A percentile compares a stretch with the other conserved stretches of the same genome.
phyloP scores from a whole-genome alignment of 352 stramenopile species.

The Aphanomyces stellatus region DNA sequence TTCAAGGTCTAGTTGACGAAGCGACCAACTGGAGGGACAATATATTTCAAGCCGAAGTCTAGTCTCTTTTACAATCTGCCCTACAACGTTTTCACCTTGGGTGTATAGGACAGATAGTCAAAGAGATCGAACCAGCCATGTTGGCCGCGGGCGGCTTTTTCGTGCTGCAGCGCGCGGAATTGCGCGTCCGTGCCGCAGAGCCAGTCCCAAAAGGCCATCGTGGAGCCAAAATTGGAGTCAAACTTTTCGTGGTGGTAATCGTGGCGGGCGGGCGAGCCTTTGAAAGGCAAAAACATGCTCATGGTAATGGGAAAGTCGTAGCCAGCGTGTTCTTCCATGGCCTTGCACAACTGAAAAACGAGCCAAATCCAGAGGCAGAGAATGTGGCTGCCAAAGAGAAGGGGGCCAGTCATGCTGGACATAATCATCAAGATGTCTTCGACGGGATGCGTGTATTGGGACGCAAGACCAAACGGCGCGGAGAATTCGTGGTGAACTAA shows the following conservation, averaged over 20 bases:
- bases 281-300: background rate
- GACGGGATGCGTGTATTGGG: conserved; percentile 15
- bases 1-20: background rate
- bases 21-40: too few relatives aligned
- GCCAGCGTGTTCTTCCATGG: conserved; percentile 16
- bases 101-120: background rate
- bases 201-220: conserved; percentile 14
- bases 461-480: conserved; percentile 14
- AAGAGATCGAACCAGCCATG: background rate
- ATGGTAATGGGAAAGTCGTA: conserved; percentile 9
- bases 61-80: too few relatives aligned
- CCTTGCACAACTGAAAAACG: conserved; percentile 4
- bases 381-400: conserved; percentile 16
- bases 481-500: conserved; percentile 17
- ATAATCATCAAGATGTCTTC: conserved; percentile 10
- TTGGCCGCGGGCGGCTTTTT: conserved; percentile 1
- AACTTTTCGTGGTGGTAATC: conserved; percentile 19
- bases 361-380: conserved; percentile 18
- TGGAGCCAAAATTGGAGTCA: conserved; percentile 12
- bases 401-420: conserved; percentile 10
- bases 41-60: too few relatives aligned
- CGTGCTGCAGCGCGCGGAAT: conserved; percentile 1
- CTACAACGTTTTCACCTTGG: background rate
- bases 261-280: background rate
- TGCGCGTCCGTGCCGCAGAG: conserved; percentile 5